Base-by-base conservation (phyloP, 148 eudicot genomes). In the Rhododendron henanense region DNA sequence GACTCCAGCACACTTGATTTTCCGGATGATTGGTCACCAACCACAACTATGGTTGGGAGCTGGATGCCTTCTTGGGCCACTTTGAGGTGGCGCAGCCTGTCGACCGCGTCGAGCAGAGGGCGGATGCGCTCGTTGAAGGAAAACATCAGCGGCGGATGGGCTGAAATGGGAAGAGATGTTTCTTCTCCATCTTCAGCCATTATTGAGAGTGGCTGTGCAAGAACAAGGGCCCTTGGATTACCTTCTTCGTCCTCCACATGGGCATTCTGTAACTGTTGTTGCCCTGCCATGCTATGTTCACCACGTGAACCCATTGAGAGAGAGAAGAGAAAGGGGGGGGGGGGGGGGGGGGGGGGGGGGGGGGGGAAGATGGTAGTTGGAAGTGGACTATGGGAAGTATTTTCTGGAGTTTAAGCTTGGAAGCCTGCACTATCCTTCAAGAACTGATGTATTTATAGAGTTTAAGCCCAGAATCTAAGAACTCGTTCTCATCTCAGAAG, bases 1-100 rank as follows among this genome's bases (percentile, higher is more conserved):
- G 88, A 86, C 69, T 86, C 88, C 4, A 86, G 85, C 8, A 86
- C 85, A 4, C 88, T 86, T 21, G 88, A 86, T 57, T 86, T 86
- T 48, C 88, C 88, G n/a, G 81, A 44, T 1, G 88, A 86, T 55
- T 86, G 88, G 69, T 86, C 88, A 0, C 88, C 88, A 6, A 86
- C 88, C 6, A 86, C 88, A 11, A 86, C 88, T 7, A 86, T 86
- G 41, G 88, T 86, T 31, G 76, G 76, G 76, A 71, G 76, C 76
- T 71, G 76, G 8, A 71, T 71, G 37, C 76, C 76, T 31, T 71
- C 76, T 33, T 71, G 15, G 18, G 76, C 76, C 15, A 71, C 39
- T 25, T 71, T 71, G 16, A 71, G 76, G 39, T 31, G 76, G 6
- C 76, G 76, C 37, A 71, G 41, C 76, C 4, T 71, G 76, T 71